A percentile compares a stretch with the other conserved stretches of the same genome.
Conservation (phyloP, 2,329 filamentous ascomycete genomes). For the Phialocephala sp. region DNA sequence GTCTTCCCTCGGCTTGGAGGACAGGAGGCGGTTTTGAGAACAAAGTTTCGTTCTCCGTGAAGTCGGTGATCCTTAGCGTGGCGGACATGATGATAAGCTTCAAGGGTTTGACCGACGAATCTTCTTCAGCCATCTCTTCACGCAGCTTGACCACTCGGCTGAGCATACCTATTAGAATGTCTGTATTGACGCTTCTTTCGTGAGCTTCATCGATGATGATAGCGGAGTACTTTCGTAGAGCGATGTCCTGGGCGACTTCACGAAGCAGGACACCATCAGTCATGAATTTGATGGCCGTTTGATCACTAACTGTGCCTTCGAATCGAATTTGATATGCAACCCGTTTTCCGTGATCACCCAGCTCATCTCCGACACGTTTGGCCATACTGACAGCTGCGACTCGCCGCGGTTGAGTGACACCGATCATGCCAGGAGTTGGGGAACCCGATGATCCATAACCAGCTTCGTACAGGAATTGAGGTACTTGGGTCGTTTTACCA, state of each 20-base stretch:
- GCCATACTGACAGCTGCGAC: slow-evolving; percentile 98
- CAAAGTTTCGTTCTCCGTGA: slow-evolving; percentile 81
- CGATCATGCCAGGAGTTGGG: slow-evolving; percentile 89
- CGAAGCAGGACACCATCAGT: slow-evolving; percentile 94
- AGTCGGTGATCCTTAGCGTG: slow-evolving; percentile 87
- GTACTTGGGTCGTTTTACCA: slow-evolving; percentile 96
- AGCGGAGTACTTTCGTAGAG: slow-evolving; percentile 86
- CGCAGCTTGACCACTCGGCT: slow-evolving; percentile 89
- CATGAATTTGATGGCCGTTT: slow-evolving; percentile 98
- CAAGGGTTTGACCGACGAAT: slow-evolving; percentile 74
- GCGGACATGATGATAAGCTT: slow-evolving; percentile 99
- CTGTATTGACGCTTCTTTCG: slow-evolving; percentile 95
- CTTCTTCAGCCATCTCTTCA: slow-evolving; percentile 73
- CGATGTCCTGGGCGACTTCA: slow-evolving; percentile 88
- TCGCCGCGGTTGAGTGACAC: slow-evolving; percentile 90
- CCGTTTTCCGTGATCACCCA: slow-evolving; percentile 75
- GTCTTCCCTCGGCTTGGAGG: slow-evolving; percentile 87
- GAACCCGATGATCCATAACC: slow-evolving; percentile 83
- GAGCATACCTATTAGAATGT: slow-evolving; percentile 96
- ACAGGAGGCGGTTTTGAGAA: slow-evolving; percentile 83
- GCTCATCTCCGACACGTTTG: slow-evolving; percentile 84
- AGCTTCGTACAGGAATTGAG: slow-evolving; percentile 93
- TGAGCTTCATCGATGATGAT: slow-evolving; percentile 97
- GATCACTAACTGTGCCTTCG: slow-evolving; percentile 78
- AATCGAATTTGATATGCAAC: slow-evolving; percentile 97